Evolutionary conservation across 345 rosid genomes (phyloP), one percentile per base, ranked within the genome.

Genomic region (Arabis alpina): DNA sequence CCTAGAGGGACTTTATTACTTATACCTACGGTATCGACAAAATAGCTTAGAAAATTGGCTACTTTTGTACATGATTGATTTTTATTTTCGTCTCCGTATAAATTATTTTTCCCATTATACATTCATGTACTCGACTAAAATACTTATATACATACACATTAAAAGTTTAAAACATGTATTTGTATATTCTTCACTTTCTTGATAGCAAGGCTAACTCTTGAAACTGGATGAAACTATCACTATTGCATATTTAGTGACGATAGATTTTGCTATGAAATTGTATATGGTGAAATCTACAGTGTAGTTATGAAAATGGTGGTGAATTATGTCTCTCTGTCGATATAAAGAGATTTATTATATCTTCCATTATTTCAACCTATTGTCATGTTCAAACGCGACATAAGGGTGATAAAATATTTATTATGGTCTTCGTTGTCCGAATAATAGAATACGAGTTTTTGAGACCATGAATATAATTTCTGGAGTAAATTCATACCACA

Each of bases 381-480:
- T 53, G 62, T 44, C 69, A 62, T 54, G 49, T 54, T 54, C 75
- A 71, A 54, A 54, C 40, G 63, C 61, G 68, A 61, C 75, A 71
- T 43, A 15, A 52, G 24, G 37, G 47, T 56, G 10, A 36, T 48
- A 45, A 0, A 68, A 36, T n/a, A 54, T 45, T 62, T 62, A 62
- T 37, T 32, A 34, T 34, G 69, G 68, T 61, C 48, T 62, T 71
- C 40, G 55, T 34, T 61, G 54, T 63, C 53, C 52, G 25, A 61
- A 61, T 61, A 61, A 43, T 43, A 25, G 51, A 51, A 55, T 55
- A 25, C 8, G 24, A 10, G 37, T 15, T 32, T 28, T 28, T 8
- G 24, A 4, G 43, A 34, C 25, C 61, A 36, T 16, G 3, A 8
- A 54, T 34, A 6, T 36, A 1, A 5, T 3, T 50, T 30, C 2